These are phyloP conservation scores for Pyrenochaeta sp. DNA, from an alignment of 2,329 filamentous ascomycete species.

Conservation along the genomic window DNA sequence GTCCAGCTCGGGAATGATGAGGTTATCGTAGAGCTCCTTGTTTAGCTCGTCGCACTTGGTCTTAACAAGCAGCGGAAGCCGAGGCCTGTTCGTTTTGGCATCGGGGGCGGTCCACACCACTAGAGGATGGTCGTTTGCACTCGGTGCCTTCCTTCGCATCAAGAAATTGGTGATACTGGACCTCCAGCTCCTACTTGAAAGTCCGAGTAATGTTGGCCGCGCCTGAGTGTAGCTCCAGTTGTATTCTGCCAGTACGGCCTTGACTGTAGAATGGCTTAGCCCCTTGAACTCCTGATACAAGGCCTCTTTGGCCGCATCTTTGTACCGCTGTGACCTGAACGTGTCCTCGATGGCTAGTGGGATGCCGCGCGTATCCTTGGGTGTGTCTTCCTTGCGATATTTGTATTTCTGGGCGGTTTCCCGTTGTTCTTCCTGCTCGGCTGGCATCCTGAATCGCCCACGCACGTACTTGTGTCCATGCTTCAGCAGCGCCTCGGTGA, in stretches of 20 bases:
- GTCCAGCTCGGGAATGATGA: conserved; percentile 53
- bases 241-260: conserved; percentile 79
- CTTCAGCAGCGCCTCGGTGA: conserved; percentile 79
- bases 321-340: conserved; percentile 73
- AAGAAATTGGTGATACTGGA: conserved; percentile 77
- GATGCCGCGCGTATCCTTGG: conserved; percentile 40
- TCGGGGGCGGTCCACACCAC: conserved; percentile 70
- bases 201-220: conserved; percentile 70
- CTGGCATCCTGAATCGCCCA: conserved; percentile 62
- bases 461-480: conserved; percentile 74
- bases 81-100: conserved; percentile 59
- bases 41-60: conserved; percentile 68
- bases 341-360: conserved; percentile 66
- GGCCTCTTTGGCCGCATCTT: conserved; percentile 70
- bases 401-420: conserved; percentile 41
- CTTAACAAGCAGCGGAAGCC: conserved; percentile 67
- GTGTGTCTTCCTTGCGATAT: conserved; percentile 38
- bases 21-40: conserved; percentile 55
- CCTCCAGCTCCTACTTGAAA: conserved; percentile 79
- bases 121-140: conserved; percentile 63
- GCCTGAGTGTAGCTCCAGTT: conserved; percentile 81
- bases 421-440: conserved; percentile 45
- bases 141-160: conserved; percentile 67
- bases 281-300: conserved; percentile 79
- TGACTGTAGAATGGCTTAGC: conserved; percentile 75